phyloP scores from a whole-genome alignment of 2,329 filamentous ascomycete genomes.

The Coniella vitis region DNA sequence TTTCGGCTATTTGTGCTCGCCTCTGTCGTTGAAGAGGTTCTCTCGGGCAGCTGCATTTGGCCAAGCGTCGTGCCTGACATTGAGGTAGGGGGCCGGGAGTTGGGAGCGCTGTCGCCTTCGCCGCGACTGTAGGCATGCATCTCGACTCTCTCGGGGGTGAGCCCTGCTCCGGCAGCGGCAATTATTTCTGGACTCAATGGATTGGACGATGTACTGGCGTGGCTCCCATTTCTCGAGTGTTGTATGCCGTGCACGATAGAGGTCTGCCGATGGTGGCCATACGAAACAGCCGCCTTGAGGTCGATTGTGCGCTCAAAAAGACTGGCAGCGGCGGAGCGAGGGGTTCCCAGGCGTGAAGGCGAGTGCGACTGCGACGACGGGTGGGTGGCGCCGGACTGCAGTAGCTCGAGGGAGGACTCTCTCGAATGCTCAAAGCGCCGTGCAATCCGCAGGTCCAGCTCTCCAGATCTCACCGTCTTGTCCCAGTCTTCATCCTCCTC shows the following conservation, averaged over 20 bases:
- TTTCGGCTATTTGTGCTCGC: constrained; percentile 39
- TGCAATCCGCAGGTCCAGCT: constrained; percentile 31
- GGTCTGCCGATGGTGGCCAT: constrained; percentile 92
- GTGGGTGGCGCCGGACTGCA: constrained; percentile 30
- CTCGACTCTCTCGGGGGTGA: constrained; percentile 46
- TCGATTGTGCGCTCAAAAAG: constrained; percentile 49
- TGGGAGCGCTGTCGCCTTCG: constrained; percentile 35
- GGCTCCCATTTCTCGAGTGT: constrained; percentile 84
- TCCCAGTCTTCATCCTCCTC: constrained; percentile 48
- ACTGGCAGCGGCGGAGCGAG: constrained; percentile 34
- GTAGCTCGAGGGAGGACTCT: constrained; percentile 52
- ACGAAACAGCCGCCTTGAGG: constrained; percentile 42
- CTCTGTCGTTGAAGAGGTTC: constrained; percentile 41
- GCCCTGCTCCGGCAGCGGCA: constrained; percentile 55
- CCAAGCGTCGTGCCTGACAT: constrained; percentile 34
- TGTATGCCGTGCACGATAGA: constrained; percentile 96
- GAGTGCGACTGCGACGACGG: constrained; percentile 24
- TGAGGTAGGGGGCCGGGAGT: constrained; percentile 39
- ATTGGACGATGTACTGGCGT: constrained; percentile 70
- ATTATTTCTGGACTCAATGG: constrained; percentile 86
- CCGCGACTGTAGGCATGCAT: constrained; percentile 40
- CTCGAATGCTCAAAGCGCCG: constrained; percentile 45
- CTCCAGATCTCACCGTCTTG: constrained; percentile 41
- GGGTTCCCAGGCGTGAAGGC: constrained; percentile 34
- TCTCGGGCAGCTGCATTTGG: constrained; percentile 31